Conservation (phyloP, 1,139 yeast species). For the Taphrina betulina region DNA sequence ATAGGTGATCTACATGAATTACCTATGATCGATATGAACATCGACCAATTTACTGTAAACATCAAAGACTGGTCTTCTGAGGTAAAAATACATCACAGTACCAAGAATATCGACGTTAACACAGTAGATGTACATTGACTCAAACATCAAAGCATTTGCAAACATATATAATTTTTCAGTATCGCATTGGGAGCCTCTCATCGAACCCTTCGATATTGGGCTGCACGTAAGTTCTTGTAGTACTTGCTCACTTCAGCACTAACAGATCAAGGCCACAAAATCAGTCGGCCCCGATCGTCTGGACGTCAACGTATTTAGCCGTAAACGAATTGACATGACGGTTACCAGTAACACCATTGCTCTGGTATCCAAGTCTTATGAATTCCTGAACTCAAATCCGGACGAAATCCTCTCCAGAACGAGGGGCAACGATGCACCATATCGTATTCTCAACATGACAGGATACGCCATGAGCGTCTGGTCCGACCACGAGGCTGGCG, state of each 20-base stretch:
- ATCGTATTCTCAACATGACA: constrained; percentile 75
- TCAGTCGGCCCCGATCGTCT: constrained; percentile 47
- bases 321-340: constrained; percentile 75
- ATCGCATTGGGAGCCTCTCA: constrained; percentile 93
- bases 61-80: constrained; percentile 92
- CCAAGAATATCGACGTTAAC: constrained; percentile 37
- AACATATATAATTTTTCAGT: constrained; percentile 87
- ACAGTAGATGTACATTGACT: constrained; percentile 57
- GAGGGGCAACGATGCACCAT: constrained; percentile 82
- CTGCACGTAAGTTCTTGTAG: constrained; percentile 61
- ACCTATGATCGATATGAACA: constrained; percentile 79
- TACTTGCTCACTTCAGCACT: constrained; percentile 20
- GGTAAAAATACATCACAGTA: constrained; percentile 19
- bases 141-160: constrained; percentile 65
- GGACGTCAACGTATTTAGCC: constrained; percentile 66
- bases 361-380: constrained; percentile 50
- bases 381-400: constrained; percentile 65
- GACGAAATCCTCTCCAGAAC: constrained; percentile 55
- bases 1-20: constrained; percentile 94
- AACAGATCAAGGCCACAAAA: constrained; percentile 37
- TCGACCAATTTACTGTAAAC: constrained; percentile 67
- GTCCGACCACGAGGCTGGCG: constrained; percentile 53
- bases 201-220: constrained; percentile 85
- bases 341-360: constrained; percentile 68
- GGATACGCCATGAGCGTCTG: constrained; percentile 77